Conservation (phyloP, 345 rosid species). For the Eucalyptus cloeziana region DNA sequence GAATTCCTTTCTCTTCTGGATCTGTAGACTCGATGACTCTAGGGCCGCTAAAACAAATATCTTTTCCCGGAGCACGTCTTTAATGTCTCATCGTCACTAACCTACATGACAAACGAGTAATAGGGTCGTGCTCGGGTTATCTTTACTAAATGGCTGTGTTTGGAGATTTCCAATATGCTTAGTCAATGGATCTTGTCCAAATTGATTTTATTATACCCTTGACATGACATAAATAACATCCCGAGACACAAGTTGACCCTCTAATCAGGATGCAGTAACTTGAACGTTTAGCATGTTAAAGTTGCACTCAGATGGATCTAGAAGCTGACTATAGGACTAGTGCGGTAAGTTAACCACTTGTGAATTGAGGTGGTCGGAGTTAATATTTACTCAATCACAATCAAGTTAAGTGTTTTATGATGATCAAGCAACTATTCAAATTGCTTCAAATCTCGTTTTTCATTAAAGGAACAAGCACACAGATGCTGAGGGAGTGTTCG, state of each 20-base stretch:
- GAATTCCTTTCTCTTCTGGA: background rate
- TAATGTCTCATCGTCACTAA: background rate
- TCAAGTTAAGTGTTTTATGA: background rate
- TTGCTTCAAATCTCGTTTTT: background rate
- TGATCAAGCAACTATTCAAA: background rate
- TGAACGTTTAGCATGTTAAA: background rate
- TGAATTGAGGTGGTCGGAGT: background rate
- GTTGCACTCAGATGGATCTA: background rate
- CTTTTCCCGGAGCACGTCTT: background rate
- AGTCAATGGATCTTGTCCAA: background rate
- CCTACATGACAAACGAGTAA: background rate
- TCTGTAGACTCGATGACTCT: background rate
- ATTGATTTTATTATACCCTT: background rate
- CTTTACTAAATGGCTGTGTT: background rate
- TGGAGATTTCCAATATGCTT: background rate
- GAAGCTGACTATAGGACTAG: background rate
- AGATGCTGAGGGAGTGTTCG: background rate
- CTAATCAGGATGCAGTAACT: background rate
- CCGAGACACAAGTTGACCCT: background rate
- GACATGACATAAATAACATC: background rate
- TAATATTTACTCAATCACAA: background rate
- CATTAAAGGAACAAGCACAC: background rate
- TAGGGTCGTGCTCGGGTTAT: background rate
- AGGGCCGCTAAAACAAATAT: background rate
- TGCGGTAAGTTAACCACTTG: background rate